These are phyloP conservation scores for Fraxinus baroniana DNA, from an alignment of 305 asterid genomes.

Conservation along the genomic window DNA sequence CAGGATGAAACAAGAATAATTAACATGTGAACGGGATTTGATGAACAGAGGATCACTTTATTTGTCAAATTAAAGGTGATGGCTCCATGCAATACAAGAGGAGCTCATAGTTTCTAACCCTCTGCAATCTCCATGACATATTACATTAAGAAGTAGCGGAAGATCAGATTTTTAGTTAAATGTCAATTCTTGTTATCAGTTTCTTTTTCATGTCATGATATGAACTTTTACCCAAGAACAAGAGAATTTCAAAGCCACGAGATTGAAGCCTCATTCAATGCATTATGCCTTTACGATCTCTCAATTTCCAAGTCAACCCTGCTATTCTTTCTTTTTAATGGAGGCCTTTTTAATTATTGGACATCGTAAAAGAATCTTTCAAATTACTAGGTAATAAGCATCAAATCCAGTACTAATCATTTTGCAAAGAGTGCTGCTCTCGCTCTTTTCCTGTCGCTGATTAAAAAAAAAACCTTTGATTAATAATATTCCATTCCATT, in stretches of 20 bases:
- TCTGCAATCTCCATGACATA: neutral
- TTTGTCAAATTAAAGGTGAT: neutral
- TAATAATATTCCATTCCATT: neutral
- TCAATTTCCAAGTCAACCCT: neutral
- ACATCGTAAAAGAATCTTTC: neutral
- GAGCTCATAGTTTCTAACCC: neutral
- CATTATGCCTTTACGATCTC: neutral
- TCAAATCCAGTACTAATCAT: neutral
- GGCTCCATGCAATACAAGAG: neutral
- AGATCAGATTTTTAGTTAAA: neutral
- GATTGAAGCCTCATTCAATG: neutral
- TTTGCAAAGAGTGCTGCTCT: conserved; percentile 2
- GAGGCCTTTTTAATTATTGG: neutral
- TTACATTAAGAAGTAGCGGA: neutral
- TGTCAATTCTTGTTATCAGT: neutral
- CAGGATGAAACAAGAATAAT: neutral
- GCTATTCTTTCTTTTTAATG: neutral
- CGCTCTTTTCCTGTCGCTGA: neutral
- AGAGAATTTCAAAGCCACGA: neutral
- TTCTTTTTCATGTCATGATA: neutral
- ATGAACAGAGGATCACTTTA: neutral
- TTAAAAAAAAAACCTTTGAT: neutral
- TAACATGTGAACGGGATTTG: neutral
- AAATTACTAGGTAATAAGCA: neutral
- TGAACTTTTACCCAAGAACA: neutral